A percentile compares a stretch with the other conserved stretches of the same genome.
Evolutionary conservation across 2,329 filamentous ascomycete genomes (phyloP).

Genomic region (Tolypocladium tropicale): DNA sequence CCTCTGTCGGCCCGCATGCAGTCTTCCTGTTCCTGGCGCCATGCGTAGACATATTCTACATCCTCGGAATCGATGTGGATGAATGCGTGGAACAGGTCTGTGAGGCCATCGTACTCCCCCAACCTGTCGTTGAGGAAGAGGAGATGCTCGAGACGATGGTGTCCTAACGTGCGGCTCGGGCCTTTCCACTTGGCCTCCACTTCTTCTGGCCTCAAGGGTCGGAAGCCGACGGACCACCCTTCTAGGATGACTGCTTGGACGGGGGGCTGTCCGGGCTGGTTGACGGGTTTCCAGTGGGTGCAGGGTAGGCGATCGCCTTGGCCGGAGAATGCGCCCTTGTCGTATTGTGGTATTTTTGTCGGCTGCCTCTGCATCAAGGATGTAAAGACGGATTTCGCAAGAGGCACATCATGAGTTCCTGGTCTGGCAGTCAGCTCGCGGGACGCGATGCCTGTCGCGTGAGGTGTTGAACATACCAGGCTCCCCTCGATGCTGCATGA

Average conservation of each 20-base stretch:
- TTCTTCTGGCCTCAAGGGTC: constrained; percentile 42
- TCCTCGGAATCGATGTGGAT: constrained; percentile 60
- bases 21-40: constrained; percentile 74
- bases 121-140: constrained; percentile 39
- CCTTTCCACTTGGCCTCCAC: constrained; percentile 41
- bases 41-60: constrained; percentile 67
- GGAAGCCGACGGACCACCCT: constrained; percentile 86
- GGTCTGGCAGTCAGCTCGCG: not conserved
- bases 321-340: constrained; percentile 70
- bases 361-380: constrained; percentile 41
- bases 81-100: constrained; percentile 41
- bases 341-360: constrained; percentile 61
- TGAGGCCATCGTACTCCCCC: constrained; percentile 35
- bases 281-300: constrained; percentile 50
- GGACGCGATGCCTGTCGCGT: not conserved
- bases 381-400: constrained; percentile 53
- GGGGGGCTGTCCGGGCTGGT: constrained; percentile 35
- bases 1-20: constrained; percentile 56
- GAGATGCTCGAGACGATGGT: constrained; percentile 38
- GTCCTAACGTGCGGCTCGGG: constrained; percentile 36
- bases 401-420: constrained; percentile 61
- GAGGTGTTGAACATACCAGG: constrained; percentile 42
- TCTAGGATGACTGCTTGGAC: constrained; percentile 68
- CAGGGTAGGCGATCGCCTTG: constrained; percentile 63
- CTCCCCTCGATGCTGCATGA: constrained; percentile 75